phyloP scores from a whole-genome alignment of 371 early-diverging fungal genomes.

The Saksenaea vasiformis region DNA sequence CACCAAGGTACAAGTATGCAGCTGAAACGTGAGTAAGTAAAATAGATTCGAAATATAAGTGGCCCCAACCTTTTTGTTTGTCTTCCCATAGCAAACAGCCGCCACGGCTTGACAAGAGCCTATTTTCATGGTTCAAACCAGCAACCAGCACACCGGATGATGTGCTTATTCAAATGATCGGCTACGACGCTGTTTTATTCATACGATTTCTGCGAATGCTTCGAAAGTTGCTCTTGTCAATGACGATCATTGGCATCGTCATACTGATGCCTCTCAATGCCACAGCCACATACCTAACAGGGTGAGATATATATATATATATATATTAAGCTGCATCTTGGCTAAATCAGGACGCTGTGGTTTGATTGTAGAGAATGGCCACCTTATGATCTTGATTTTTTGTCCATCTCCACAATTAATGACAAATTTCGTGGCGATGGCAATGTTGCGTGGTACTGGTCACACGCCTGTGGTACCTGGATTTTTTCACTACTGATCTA shows the following conservation, averaged over 20 bases:
- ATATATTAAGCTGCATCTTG: too few relatives aligned
- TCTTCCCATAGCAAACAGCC: conserved; percentile 61
- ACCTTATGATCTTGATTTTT: conserved; percentile 30
- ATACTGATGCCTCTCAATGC: conserved; percentile 67
- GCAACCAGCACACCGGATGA: conserved; percentile 62
- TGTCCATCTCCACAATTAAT: conserved; percentile 42
- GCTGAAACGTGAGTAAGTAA: conserved; percentile 39
- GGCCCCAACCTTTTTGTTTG: background rate
- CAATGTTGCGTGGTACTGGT: conserved; percentile 56
- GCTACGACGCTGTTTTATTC: conserved; percentile 78
- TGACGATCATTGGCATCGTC: conserved; percentile 62
- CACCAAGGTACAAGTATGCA: conserved; percentile 50
- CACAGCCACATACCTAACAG: conserved; percentile 56
- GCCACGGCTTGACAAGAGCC: conserved; percentile 55
- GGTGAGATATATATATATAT: too few relatives aligned
- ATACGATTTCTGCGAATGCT: conserved; percentile 73
- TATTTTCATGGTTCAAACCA: conserved; percentile 69
- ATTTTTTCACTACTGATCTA: conserved; percentile 54
- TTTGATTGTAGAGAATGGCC: conserved; percentile 39
- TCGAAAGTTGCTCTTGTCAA: conserved; percentile 55
- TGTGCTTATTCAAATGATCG: conserved; percentile 67
- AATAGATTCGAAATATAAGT: background rate
- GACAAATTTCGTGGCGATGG: conserved; percentile 34
- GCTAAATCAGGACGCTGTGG: background rate
- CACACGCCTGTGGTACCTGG: conserved; percentile 62